These are phyloP conservation scores for Nidula microcarpa DNA, from an alignment of 768 basidiomycete species.

Conservation along the genomic window DNA sequence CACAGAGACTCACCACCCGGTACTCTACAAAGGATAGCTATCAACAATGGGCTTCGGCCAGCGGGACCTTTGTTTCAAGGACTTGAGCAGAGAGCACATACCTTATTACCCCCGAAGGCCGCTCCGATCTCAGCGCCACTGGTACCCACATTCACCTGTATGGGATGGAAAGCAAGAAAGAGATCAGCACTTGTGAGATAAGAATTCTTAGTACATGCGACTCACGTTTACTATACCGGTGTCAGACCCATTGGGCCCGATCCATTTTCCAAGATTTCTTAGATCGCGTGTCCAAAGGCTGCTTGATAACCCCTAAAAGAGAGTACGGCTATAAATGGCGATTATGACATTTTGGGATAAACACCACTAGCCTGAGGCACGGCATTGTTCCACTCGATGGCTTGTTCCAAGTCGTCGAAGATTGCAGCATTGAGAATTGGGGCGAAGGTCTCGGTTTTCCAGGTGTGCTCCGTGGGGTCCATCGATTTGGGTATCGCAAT, in stretches of 20 bases:
- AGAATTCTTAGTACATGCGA: conserved; percentile 9
- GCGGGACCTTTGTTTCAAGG: not conserved
- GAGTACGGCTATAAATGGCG: conserved; percentile 5
- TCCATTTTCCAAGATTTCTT: conserved; percentile 85
- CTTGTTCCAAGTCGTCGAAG: conserved; percentile 84
- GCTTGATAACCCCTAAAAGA: conserved; percentile 73
- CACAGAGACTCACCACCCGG: conserved; percentile 62
- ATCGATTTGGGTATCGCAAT: conserved; percentile 66
- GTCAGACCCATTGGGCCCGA: conserved; percentile 86
- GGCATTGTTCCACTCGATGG: conserved; percentile 86
- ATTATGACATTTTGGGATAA: conserved; percentile 5
- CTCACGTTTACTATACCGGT: conserved; percentile 89
- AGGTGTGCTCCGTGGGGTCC: conserved; percentile 53
- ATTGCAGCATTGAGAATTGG: conserved; percentile 85
- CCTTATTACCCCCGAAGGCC: conserved; percentile 95
- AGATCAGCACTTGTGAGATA: conserved; percentile 48
- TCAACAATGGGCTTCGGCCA: not conserved
- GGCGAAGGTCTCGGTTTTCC: conserved; percentile 83
- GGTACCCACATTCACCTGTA: conserved; percentile 55
- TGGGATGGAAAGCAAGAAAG: conserved; percentile 28
- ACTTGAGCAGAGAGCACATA: conserved; percentile 23
- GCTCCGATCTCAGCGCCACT: conserved; percentile 67
- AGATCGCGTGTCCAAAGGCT: conserved; percentile 89
- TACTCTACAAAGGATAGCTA: conserved; percentile 48
- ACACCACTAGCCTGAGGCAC: conserved; percentile 62